Evolutionary conservation across 305 asterid genomes (phyloP), one percentile per base, ranked within the genome.

Genomic region (Solanum aculeatissimum): DNA sequence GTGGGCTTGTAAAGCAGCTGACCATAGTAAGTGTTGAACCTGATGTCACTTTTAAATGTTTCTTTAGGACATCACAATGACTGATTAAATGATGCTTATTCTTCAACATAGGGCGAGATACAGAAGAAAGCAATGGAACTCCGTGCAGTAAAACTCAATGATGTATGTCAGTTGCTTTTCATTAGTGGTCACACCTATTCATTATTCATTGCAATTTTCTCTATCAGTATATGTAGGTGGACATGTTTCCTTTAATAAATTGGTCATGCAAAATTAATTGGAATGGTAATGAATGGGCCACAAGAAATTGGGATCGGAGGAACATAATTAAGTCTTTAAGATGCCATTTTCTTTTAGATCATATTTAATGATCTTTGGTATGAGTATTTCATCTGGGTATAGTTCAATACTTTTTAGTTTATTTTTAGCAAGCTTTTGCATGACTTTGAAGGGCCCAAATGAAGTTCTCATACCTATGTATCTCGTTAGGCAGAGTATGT

Each of bases 51-150:
- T 51, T 19, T 51, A 51, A 49, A 65, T 77, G 51, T 77, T 77
- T 10, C 65, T 10, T 77, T 77, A 51, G 45, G 47, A 77, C 51
- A 51, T 32, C 60, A 18, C 65, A 38, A 10, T 40, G 43, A 18
- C 82, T 51, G 65, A 51, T 29, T 77, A 49, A 51, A 49, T 77
- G 82, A 29, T 77, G 43, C 47, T 51, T 29, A 53, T 87, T 70
- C 83, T 83, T 87, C 71, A 78, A 75, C 90, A 89, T 85, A 96
- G 99, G 98, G 94, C 8, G 98, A 95, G 87, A 85, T 96, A 75
- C 93, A 92, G 89, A 90, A 87, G 74, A 93, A 91, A 91, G 98
- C 98, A 70, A 85, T 93, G 90, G 89, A 89, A 82, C 95, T 95
- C 88, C 98, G 89, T 86, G 84, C 93, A n/a, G 89, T 89, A 86